phyloP scores from a whole-genome alignment of 805 yeast genomes.

The fission yeast (Schizosaccharomyces pombe) region DNA sequence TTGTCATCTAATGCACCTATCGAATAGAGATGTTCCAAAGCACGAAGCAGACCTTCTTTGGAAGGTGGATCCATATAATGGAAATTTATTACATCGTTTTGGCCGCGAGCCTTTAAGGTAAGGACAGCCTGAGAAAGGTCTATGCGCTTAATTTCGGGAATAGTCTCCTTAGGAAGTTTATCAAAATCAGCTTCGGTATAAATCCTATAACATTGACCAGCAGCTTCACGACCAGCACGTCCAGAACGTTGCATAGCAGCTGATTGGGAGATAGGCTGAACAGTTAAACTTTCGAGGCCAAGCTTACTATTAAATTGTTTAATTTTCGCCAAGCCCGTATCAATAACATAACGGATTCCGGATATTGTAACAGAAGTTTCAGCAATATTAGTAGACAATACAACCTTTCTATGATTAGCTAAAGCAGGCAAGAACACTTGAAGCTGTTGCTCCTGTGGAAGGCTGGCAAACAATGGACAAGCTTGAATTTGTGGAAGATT shows the following conservation, averaged over 20 bases:
- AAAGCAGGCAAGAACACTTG: conserved; percentile 48
- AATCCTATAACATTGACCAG: conserved; percentile 72
- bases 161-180: conserved; percentile 53
- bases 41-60: conserved; percentile 44
- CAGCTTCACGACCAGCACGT: conserved; percentile 95
- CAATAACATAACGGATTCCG: conserved; percentile 81
- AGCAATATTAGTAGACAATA: conserved; percentile 85
- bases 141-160: conserved; percentile 74
- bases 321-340: conserved; percentile 77
- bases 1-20: conserved; percentile 49
- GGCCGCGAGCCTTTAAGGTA: conserved; percentile 61
- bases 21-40: conserved; percentile 53
- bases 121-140: conserved; percentile 69
- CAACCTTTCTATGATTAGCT: conserved; percentile 54
- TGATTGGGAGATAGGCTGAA: conserved; percentile 81
- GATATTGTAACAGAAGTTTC: conserved; percentile 93
- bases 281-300: conserved; percentile 75
- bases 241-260: conserved; percentile 91
- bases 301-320: conserved; percentile 17
- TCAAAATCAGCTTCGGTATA: conserved; percentile 51
- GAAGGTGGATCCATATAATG: conserved; percentile 87
- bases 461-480: conserved; percentile 78
- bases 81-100: conserved; percentile 67
- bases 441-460: conserved; percentile 65
- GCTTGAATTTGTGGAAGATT: conserved; percentile 34